Percentiles rank a stretch among this genome's conserved stretches.
These are phyloP conservation scores for Phytophthora sojae DNA, from an alignment of 352 stramenopile species.

Conservation along the genomic window DNA sequence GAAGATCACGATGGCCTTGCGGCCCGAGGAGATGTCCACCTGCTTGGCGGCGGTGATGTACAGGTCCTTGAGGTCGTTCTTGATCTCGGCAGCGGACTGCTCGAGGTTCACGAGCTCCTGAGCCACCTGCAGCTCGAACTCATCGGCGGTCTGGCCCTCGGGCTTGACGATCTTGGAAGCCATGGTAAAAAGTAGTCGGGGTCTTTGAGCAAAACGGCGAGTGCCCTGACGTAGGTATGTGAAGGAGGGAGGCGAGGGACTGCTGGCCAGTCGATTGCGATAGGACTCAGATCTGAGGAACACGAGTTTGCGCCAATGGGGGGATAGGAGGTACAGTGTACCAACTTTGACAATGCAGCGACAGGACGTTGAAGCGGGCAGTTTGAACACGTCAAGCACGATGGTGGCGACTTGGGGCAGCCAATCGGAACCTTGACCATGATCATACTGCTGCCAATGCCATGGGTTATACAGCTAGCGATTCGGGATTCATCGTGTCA, in stretches of 20 bases:
- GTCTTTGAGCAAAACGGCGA: slow-evolving; percentile 45
- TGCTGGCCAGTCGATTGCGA: slow-evolving; percentile 45
- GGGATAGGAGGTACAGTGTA: background rate
- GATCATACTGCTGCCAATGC: too few relatives aligned
- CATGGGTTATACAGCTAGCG: too few relatives aligned
- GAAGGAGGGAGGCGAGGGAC: background rate
- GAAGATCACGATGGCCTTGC: slow-evolving; percentile 99
- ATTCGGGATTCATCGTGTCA: too few relatives aligned
- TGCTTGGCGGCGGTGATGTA: slow-evolving; percentile 99
- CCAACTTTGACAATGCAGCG: background rate
- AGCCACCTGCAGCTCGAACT: slow-evolving; percentile 91
- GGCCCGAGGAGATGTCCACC: slow-evolving; percentile 94
- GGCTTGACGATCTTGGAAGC: slow-evolving; percentile 90
- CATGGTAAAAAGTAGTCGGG: slow-evolving; percentile 57
- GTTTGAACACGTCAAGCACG: too few relatives aligned
- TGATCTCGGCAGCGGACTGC: slow-evolving; percentile 96
- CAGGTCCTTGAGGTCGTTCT: slow-evolving; percentile 98
- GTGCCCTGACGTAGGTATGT: slow-evolving; percentile 6
- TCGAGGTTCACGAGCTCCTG: slow-evolving; percentile 91
- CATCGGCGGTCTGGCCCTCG: slow-evolving; percentile 83
- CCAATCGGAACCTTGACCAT: too few relatives aligned
- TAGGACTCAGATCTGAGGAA: slow-evolving; percentile 33
- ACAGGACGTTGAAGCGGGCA: background rate
- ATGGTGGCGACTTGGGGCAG: too few relatives aligned
- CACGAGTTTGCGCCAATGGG: slow-evolving; percentile 8